Evolutionary conservation across 192 early-diverging fungal species (phyloP).

Genomic region (Coemansia sp.): DNA sequence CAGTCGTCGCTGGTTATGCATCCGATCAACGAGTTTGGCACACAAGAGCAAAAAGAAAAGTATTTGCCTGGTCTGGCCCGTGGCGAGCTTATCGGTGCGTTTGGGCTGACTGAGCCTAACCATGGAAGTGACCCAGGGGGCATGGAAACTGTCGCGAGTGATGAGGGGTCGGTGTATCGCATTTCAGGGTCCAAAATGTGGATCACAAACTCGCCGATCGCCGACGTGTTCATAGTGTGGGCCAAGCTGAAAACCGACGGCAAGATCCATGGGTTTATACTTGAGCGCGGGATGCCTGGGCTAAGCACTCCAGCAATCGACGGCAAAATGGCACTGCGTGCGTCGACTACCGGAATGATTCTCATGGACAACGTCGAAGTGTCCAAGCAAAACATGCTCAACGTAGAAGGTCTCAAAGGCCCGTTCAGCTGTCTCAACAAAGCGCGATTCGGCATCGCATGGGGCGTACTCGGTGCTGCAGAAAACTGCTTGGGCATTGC

Average conservation of each 20-base stretch:
- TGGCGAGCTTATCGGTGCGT: conserved; percentile 86
- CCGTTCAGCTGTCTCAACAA: conserved; percentile 98
- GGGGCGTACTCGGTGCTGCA: conserved; percentile 95
- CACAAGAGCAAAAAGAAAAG: conserved; percentile 83
- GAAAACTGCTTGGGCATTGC: conserved; percentile 89
- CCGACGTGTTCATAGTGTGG: conserved; percentile 96
- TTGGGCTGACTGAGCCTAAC: conserved; percentile 98
- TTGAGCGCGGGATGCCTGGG: conserved; percentile 96
- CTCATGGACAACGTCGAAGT: conserved; percentile 98
- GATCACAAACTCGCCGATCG: conserved; percentile 99
- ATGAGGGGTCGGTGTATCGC: conserved; percentile 70
- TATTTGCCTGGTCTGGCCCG: conserved; percentile 86
- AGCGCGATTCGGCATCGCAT: conserved; percentile 93
- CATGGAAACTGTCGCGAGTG: conserved; percentile 90
- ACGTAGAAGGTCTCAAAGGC: conserved; percentile 87
- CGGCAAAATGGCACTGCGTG: conserved; percentile 93
- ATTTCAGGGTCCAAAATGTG: conserved; percentile 94
- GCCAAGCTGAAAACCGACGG: conserved; percentile 77
- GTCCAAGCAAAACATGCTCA: conserved; percentile 84
- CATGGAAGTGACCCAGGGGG: conserved; percentile 91
- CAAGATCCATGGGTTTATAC: conserved; percentile 89
- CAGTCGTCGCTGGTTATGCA: conserved; percentile 99
- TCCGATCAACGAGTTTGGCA: conserved; percentile 95
- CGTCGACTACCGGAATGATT: conserved; percentile 96
- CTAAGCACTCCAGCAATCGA: conserved; percentile 85